Conservation (phyloP, 2,329 filamentous ascomycete genomes). For the Passalora sequoiae region DNA sequence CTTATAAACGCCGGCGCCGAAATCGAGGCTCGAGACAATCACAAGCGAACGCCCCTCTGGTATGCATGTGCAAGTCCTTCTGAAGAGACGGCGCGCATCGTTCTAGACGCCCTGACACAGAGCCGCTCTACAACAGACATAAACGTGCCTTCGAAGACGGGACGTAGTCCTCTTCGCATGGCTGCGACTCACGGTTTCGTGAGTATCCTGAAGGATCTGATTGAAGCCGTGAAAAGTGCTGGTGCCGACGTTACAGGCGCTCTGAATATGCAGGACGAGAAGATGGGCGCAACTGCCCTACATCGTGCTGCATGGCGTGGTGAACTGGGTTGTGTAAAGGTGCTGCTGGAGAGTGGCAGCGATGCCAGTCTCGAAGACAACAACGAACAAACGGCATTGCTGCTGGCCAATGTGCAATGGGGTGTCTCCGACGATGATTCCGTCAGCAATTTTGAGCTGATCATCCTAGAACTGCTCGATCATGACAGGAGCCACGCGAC, state of each 20-base stretch:
- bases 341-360: constrained; percentile 12
- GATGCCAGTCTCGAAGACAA: constrained; percentile 13
- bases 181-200: background rate
- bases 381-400: constrained; percentile 11
- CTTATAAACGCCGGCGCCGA: constrained; percentile 5
- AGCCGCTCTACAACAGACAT: background rate
- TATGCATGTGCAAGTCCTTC: constrained; percentile 11
- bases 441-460: constrained; percentile 15
- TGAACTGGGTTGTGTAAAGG: constrained; percentile 10
- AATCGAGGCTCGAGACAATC: constrained; percentile 1
- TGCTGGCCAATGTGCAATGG: constrained; percentile 14
- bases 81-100: background rate
- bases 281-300: constrained; percentile 16
- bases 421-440: constrained; percentile 4
- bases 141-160: background rate
- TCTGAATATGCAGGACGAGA: constrained; percentile 13
- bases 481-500: constrained; percentile 5
- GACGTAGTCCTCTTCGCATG: background rate
- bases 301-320: constrained; percentile 18
- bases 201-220: background rate
- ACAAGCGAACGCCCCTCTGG: constrained; percentile 14
- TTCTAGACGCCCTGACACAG: background rate
- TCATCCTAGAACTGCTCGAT: constrained; percentile 9
- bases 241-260: background rate
- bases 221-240: background rate